Base-by-base conservation (phyloP, 1,284 basidiomycete genomes). In the Leccinum pachyderme region DNA sequence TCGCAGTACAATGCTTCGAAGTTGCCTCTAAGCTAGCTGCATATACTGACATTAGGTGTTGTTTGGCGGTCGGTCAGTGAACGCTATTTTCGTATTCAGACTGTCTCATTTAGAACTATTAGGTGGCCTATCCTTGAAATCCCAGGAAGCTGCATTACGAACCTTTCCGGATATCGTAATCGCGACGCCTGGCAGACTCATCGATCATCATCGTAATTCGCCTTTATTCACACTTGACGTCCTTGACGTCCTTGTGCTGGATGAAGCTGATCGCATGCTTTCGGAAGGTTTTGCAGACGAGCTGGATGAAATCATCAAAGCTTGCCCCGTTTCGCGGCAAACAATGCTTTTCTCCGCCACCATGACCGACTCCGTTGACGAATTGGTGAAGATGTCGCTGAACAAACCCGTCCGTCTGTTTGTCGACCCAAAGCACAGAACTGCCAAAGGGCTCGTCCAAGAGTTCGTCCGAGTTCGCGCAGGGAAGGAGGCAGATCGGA, bases 281-380 rank as follows among this genome's bases (percentile, higher is more conserved):
- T 95, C 94, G 35, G 96, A 98, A 67, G 96, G 96, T 33, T 99
- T 98, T 75, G 84, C 88, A n/a, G 95, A 95, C 70, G 96, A 98
- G 71, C 79, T 99, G 32, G 80, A 87, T 35, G 96, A 99, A 74
- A 98, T 99, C 63, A 87, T 98, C 71, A 88, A 86, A 61, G 83
- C 90, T 37, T 96, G 95, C 67, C 95, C 96, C 2, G 76, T 79
- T 13, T 89, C 89, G 29, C 84, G 96, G 39, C 96, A 98, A 72
- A 98, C 96, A 4, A 97, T 99, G 94, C 80, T 99, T 27, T 99
- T 99, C 74, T 97, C 94, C 0, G 96, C 96, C 1, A 99, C 96
- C 1, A 98, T 98, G 89, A 97, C 94, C 2, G 96, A 98, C 73
- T 89, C 89, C 1, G 91, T 99, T 7, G 94, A 98, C 66, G 89